Evolutionary conservation across 345 rosid genomes (phyloP).

Genomic region (Rubroshorea leprosula): DNA sequence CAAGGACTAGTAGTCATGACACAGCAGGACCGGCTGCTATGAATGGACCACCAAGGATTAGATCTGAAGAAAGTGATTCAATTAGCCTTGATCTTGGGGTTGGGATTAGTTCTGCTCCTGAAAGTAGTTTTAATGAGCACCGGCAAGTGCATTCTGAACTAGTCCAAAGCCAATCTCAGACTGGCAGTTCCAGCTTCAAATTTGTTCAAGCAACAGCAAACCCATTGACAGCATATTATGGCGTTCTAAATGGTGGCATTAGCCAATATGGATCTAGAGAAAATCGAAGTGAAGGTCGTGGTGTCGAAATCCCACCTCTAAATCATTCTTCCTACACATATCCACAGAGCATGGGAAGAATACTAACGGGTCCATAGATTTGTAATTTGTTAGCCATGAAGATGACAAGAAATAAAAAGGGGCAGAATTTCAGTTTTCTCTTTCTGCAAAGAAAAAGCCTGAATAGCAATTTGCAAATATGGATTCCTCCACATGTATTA

Average conservation of each 20-base stretch:
- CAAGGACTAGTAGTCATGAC: constrained; percentile 61
- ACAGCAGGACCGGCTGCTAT: constrained; percentile 40
- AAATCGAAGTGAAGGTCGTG: constrained; percentile 39
- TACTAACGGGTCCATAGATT: constrained; percentile 67
- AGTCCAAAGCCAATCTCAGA: constrained; percentile 32
- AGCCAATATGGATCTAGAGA: constrained; percentile 52
- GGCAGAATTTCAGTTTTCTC: constrained; percentile 14
- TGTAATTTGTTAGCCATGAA: constrained; percentile 3
- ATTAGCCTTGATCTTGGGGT: constrained; percentile 96
- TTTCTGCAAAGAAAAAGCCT: constrained; percentile 13
- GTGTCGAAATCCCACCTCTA: constrained; percentile 40
- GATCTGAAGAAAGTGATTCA: constrained; percentile 50
- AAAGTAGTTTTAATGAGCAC: constrained; percentile 42
- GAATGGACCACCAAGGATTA: constrained; percentile 42
- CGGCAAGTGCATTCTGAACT: constrained; percentile 36
- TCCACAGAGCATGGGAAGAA: constrained; percentile 69
- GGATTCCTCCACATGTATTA: constrained; percentile 12
- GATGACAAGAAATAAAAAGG: constrained; percentile 15
- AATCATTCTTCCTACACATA: constrained; percentile 63
- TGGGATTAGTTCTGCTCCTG: constrained; percentile 55
- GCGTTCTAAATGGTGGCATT: constrained; percentile 47
- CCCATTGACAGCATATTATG: constrained; percentile 44
- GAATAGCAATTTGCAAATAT: constrained; percentile 16
- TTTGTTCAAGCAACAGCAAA: constrained; percentile 42
- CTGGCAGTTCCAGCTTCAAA: constrained; percentile 44